Evolutionary conservation across 345 rosid species (phyloP), one percentile per base, ranked within the genome.

Genomic region (Abelmoschus esculentus): DNA sequence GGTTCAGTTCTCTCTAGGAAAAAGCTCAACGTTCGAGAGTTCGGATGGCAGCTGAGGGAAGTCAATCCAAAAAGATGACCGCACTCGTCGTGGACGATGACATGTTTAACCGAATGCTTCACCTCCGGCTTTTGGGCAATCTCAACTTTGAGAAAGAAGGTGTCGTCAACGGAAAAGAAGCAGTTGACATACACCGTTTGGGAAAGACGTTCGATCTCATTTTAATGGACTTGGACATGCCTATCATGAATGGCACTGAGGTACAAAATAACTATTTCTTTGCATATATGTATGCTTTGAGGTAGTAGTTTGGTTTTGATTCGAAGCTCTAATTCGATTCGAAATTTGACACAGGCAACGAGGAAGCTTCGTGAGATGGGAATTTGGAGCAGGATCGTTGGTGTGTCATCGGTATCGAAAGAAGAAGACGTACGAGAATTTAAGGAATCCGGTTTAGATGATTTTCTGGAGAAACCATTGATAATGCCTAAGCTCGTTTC

Each of bases 141-240:
- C 76, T 92, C 8, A 96, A 93, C 7, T 73, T 88, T 0, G 47
- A 80, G 67, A 85, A 78, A 55, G 80, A 81, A 46, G 84, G 73
- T 1, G 93, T 82, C 3, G 64, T 1, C 1, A 87, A 90, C 14
- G 98, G 98, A 5, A 81, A 88, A 71, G 90, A 90, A 75, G 96
- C 96, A 1, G 81, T 92, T 1, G 95, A 87, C 7, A 75, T 79
- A 17, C 86, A 88, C 64, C 75, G 68, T 29, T 79, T 87, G 1
- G 96, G 96, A 11, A 78, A 74, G 59, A 71, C 36, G 42, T 92
- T 90, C 66, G 89, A 92, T 71, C 84, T 92, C 56, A 90, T 92
- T 71, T 79, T 92, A 50, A 92, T 92, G 98, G 98, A 92, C 55
- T 76, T 77, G 83, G 96, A 92, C 28, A 92, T 92, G 98, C 98